A percentile compares a stretch with the other conserved stretches of the same genome.
phyloP scores from a whole-genome alignment of 2,329 filamentous ascomycete species.

The Trichoderma arundinaceum region DNA sequence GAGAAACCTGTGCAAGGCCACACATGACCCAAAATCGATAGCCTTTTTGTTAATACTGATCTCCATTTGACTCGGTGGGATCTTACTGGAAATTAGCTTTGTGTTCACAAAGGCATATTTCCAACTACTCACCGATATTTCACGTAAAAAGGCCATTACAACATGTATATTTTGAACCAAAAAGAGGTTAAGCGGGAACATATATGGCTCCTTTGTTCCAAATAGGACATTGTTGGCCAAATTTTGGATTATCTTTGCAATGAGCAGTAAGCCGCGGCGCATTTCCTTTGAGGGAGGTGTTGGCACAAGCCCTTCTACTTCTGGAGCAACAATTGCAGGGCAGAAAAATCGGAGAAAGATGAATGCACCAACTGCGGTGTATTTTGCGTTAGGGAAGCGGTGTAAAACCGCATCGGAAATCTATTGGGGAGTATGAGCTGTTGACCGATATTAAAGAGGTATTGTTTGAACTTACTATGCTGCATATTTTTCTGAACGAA shows the following conservation, averaged over 20 bases:
- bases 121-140: slow-evolving; percentile 63
- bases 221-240: slow-evolving; percentile 75
- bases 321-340: slow-evolving; percentile 72
- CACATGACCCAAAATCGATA: slow-evolving; percentile 74
- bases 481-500: slow-evolving; percentile 70
- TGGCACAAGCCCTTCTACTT: slow-evolving; percentile 68
- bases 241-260: slow-evolving; percentile 74
- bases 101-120: neutral
- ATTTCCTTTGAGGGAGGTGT: slow-evolving; percentile 69
- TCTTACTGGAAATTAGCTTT: slow-evolving; percentile 40
- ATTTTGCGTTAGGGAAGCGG: slow-evolving; percentile 71
- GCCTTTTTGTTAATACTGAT: slow-evolving; percentile 52
- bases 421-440: slow-evolving; percentile 40
- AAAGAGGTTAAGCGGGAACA: slow-evolving; percentile 73
- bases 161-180: slow-evolving; percentile 70
- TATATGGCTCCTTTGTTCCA: slow-evolving; percentile 73
- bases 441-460: neutral
- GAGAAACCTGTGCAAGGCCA: slow-evolving; percentile 70
- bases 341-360: slow-evolving; percentile 76
- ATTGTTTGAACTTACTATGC: slow-evolving; percentile 56
- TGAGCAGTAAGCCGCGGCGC: slow-evolving; percentile 69
- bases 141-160: slow-evolving; percentile 69
- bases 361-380: slow-evolving; percentile 73
- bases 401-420: slow-evolving; percentile 68
- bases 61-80: slow-evolving; percentile 56